Conservation (phyloP, 345 rosid genomes). For the Cardamine occulta region DNA sequence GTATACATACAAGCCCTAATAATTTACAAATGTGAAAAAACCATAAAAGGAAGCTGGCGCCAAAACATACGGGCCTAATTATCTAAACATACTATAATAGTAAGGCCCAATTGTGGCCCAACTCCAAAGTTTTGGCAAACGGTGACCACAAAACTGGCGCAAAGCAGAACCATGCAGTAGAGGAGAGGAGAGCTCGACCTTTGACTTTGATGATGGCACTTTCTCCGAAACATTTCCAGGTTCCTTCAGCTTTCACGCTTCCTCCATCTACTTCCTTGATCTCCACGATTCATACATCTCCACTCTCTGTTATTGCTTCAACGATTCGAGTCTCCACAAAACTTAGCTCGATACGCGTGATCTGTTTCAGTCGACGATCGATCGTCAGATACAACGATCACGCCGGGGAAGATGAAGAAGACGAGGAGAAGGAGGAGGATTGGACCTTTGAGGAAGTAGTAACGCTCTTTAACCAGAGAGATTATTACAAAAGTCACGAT, state of each 20-base stretch:
- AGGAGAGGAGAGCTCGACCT: constrained; percentile 17
- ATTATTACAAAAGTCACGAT: constrained; percentile 84
- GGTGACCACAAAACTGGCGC: constrained; percentile 38
- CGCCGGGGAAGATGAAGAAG: constrained; percentile 27
- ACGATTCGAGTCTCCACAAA: constrained; percentile 21
- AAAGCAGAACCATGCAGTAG: constrained; percentile 38
- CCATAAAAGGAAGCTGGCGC: not conserved
- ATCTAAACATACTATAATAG: not conserved
- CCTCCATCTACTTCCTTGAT: constrained; percentile 12
- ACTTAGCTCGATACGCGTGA: not conserved
- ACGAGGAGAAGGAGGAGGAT: constrained; percentile 32
- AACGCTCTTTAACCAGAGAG: constrained; percentile 64
- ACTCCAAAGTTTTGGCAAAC: not conserved
- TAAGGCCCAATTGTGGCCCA: constrained; percentile 22
- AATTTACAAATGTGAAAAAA: not conserved
- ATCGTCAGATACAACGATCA: constrained; percentile 40
- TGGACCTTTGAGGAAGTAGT: constrained; percentile 67
- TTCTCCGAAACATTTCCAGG: constrained; percentile 20
- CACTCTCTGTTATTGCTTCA: constrained; percentile 23
- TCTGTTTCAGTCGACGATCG: constrained; percentile 37
- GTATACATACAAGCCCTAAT: not conserved
- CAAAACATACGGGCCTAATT: not conserved
- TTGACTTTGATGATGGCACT: constrained; percentile 34
- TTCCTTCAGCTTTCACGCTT: constrained; percentile 27
- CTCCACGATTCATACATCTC: not conserved